Evolutionary conservation across 805 yeast species (phyloP).

Genomic region (Teunomyces cretensis): DNA sequence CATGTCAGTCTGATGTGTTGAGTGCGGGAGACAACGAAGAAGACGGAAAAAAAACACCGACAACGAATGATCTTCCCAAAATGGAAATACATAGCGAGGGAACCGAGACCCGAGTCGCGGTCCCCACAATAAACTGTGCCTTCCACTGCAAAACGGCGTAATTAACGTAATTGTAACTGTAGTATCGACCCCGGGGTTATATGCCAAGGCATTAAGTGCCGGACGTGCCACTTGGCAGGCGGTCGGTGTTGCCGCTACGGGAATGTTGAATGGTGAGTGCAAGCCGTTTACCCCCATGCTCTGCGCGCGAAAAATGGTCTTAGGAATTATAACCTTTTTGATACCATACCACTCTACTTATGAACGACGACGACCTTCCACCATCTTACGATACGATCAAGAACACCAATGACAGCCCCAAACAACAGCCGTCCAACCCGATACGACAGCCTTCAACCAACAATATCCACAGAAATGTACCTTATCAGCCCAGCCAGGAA

Average conservation of each 20-base stretch:
- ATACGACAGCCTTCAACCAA: not conserved
- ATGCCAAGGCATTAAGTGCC: too few relatives aligned
- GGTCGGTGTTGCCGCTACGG: not conserved
- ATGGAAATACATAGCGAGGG: not conserved
- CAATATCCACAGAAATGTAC: not conserved
- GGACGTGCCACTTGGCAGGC: not conserved
- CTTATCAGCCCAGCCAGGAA: slow-evolving; percentile 35
- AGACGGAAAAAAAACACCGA: not conserved
- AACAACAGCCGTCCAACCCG: not conserved
- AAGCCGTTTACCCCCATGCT: slow-evolving; percentile 1
- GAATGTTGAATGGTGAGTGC: not conserved
- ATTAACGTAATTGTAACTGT: too few relatives aligned
- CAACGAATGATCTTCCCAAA: not conserved
- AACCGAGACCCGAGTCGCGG: not conserved
- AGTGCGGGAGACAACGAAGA: not conserved
- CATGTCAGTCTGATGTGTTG: slow-evolving; percentile 41
- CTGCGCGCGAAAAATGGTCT: not conserved
- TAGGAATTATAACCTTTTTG: not conserved
- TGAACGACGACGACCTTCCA: slow-evolving; percentile 1
- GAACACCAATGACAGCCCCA: not conserved
- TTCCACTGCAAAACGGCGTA: not conserved
- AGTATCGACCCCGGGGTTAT: too few relatives aligned
- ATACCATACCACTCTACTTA: not conserved
- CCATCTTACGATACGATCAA: slow-evolving; percentile 6
- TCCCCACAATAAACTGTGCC: not conserved